These are phyloP conservation scores for Primulina eburnea DNA, from an alignment of 257 asterid species.

Conservation along the genomic window DNA sequence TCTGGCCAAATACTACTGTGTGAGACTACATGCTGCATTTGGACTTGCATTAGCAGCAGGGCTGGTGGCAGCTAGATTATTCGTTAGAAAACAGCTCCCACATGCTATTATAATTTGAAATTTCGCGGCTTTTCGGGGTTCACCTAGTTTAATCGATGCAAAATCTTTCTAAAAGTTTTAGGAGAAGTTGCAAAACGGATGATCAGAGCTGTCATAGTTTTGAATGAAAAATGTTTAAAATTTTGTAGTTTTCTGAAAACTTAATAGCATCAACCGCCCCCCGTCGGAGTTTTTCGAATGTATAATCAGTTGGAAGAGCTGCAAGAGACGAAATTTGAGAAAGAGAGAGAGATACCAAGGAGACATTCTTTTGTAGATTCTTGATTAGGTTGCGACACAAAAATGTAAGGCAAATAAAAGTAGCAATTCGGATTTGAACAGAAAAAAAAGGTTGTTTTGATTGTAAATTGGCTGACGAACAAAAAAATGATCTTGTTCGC, in stretches of 20 bases:
- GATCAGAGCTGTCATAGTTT: no score
- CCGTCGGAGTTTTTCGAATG: neutral
- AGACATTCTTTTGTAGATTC: neutral
- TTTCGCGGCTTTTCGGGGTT: no score
- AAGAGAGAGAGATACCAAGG: neutral
- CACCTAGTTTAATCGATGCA: no score
- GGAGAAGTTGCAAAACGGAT: no score
- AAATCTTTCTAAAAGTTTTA: no score
- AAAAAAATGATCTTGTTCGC: no score
- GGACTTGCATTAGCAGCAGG: slow-evolving; percentile 76
- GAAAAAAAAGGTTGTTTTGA: no score
- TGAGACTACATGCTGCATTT: slow-evolving; percentile 64
- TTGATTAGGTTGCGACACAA: neutral
- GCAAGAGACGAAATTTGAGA: neutral
- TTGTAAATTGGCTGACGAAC: no score
- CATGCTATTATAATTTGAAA: slow-evolving; percentile 34
- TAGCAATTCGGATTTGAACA: no score
- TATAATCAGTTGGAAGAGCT: neutral
- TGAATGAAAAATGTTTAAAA: no score
- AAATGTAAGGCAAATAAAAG: neutral
- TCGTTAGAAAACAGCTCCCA: slow-evolving; percentile 41
- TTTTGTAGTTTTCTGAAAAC: no score
- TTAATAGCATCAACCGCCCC: neutral
- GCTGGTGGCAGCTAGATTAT: slow-evolving; percentile 56
- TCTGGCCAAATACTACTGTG: slow-evolving; percentile 76